Base-by-base conservation (phyloP, 163 green algal genomes). In the Chloroidium sp. region DNA sequence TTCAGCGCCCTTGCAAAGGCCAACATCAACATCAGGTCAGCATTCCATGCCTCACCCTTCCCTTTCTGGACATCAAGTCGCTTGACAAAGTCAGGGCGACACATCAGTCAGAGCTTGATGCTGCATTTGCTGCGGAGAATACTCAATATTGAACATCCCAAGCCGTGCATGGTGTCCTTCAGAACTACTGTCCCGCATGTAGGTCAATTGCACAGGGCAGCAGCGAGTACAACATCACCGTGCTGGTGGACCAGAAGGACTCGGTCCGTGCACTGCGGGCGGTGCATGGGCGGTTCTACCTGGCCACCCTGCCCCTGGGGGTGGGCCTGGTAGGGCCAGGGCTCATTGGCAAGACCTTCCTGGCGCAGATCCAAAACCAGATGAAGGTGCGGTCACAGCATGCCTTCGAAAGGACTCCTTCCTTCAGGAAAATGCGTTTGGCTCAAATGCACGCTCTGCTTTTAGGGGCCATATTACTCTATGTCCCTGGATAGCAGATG, bases 211-310 rank as follows among this genome's bases (percentile, higher is more conserved):
- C 89, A 2, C 93, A 98, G 90, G 96, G 95, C 74, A 94, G 85
- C 78, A 94, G 86, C 0, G 96, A 99, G 90, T 98, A 98, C 94
- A 99, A 98, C 90, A 98, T 99, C 88, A 99, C 96, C 8, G 89
- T 97, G 64, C 81, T 94, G 61, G 85, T 93, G n/a, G 79, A 92
- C 76, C 82, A 90, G 84, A 75, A 76, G 1, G 90, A 96, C 81
- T 88, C 80, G 62, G 87, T 91, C 62, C 86, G 90, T 3, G 93
- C 92, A 4, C 88, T 98, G 83, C 85, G 92, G 1, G 93, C 95
- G 0, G 96, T 98, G 81, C 96, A 99, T 85, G 90, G 86, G 36
- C 89, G 94, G 67, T 99, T 99, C 91, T 99, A 98, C 90, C 84
- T 97, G 64, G 92, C 92, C 0, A 89, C 94, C 64, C 93, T 96